Percentiles rank a stretch among this genome's conserved stretches.
phyloP scores from a whole-genome alignment of 2,329 filamentous ascomycete genomes.

The Fusarium sororula region DNA sequence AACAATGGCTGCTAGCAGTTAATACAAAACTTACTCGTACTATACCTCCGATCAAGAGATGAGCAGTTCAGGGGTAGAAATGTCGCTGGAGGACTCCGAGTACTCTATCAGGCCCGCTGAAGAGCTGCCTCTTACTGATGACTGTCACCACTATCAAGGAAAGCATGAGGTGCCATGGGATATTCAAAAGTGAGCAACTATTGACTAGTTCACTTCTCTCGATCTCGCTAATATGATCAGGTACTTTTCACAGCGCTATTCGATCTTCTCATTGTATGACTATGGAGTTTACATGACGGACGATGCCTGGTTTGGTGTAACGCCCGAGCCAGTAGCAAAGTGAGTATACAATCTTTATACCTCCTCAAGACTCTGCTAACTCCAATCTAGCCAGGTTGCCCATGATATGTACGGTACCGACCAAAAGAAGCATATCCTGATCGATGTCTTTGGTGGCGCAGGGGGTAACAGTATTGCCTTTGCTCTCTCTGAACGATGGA shows the following conservation, averaged over 20 bases:
- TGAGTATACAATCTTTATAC: slow-evolving; percentile 52
- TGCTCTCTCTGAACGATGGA: slow-evolving; percentile 81
- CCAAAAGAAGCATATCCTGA: slow-evolving; percentile 69
- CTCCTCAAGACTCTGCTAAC: background rate
- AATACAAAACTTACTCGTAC: background rate
- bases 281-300: slow-evolving; percentile 90
- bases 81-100: slow-evolving; percentile 13
- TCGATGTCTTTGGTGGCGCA: slow-evolving; percentile 91
- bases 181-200: slow-evolving; percentile 76
- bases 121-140: slow-evolving; percentile 63
- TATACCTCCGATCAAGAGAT: background rate
- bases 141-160: slow-evolving; percentile 79
- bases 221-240: slow-evolving; percentile 53
- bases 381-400: slow-evolving; percentile 73
- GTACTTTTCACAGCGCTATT: slow-evolving; percentile 90
- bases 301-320: slow-evolving; percentile 96
- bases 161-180: slow-evolving; percentile 80
- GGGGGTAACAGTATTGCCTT: slow-evolving; percentile 98
- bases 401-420: slow-evolving; percentile 70
- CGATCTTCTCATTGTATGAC: slow-evolving; percentile 88
- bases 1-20: background rate
- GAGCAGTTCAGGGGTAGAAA: slow-evolving; percentile 17
- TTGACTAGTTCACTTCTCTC: background rate
- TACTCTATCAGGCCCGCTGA: slow-evolving; percentile 54
- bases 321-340: slow-evolving; percentile 90